Evolutionary conservation across 1,284 basidiomycete genomes (phyloP).

Genomic region (Xerocomus minutiporus): DNA sequence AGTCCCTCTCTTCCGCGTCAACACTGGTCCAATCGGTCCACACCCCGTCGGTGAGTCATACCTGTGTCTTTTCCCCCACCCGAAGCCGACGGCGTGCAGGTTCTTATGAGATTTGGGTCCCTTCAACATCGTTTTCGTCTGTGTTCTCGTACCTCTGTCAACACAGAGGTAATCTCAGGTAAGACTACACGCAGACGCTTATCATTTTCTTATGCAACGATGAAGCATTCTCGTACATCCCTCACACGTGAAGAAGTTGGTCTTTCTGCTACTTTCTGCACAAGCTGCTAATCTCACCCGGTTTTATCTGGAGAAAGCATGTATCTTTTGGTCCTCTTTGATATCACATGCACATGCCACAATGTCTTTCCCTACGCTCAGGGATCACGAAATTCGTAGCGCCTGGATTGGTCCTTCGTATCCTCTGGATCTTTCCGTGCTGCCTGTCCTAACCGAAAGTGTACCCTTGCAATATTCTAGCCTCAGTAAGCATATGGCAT

Average conservation of each 20-base stretch:
- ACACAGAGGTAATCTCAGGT: conserved; percentile 67
- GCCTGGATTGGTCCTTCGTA: conserved; percentile 71
- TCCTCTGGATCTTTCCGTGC: conserved; percentile 56
- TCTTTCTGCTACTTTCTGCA: background rate
- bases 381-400: conserved; percentile 61
- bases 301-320: conserved; percentile 34
- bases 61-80: background rate
- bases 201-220: too few species aligned
- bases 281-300: background rate
- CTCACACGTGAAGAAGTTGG: conserved; percentile 61
- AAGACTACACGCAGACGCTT: background rate
- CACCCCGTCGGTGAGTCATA: conserved; percentile 62
- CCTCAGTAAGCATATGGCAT: conserved; percentile 46
- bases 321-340: background rate
- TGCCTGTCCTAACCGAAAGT: conserved; percentile 47
- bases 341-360: background rate
- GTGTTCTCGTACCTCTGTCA: conserved; percentile 70
- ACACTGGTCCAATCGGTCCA: conserved; percentile 63
- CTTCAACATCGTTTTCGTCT: conserved; percentile 62
- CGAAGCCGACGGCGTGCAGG: conserved; percentile 36
- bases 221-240: conserved; percentile 59
- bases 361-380: conserved; percentile 12
- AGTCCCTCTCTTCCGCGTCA: conserved; percentile 67
- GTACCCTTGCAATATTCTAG: conserved; percentile 69
- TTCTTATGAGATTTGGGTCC: conserved; percentile 75